These are phyloP conservation scores for Lathyrus oleraceus DNA, from an alignment of 306 rosid species.

Conservation along the genomic window DNA sequence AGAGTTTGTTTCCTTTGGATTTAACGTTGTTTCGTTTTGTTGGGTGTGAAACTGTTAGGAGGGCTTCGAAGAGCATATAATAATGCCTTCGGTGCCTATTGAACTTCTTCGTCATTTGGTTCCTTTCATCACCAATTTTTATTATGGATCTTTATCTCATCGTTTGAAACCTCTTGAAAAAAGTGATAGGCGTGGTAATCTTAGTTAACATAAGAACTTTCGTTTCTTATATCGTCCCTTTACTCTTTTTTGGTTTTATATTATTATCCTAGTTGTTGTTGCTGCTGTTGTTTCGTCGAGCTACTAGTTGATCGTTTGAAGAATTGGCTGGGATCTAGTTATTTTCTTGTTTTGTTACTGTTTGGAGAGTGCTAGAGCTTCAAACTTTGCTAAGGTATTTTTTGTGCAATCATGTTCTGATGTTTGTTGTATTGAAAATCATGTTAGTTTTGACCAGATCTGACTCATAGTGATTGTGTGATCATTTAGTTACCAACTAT, in stretches of 20 bases:
- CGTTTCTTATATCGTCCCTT: not conserved
- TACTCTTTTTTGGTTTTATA: not conserved
- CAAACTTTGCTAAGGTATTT: constrained; percentile 40
- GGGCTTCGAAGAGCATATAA: constrained; percentile 89
- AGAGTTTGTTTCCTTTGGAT: not conserved
- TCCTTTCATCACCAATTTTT: constrained; percentile 52
- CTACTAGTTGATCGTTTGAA: constrained; percentile 12
- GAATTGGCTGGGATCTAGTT: constrained; percentile 2
- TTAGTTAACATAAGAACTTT: constrained; percentile 60
- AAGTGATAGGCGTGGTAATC: constrained; percentile 86
- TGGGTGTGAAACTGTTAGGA: constrained; percentile 36
- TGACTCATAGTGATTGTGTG: not conserved
- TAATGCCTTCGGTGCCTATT: constrained; percentile 80
- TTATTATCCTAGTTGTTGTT: not conserved
- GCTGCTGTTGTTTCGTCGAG: not conserved
- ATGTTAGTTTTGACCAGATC: constrained; percentile 25
- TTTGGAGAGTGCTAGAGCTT: constrained; percentile 10
- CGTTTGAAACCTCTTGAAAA: constrained; percentile 79
- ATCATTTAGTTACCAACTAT: constrained; percentile 14
- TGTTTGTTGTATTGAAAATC: not conserved
- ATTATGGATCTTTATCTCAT: constrained; percentile 65
- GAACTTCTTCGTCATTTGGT: constrained; percentile 39
- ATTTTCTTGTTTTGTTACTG: constrained; percentile 20
- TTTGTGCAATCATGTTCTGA: not conserved
- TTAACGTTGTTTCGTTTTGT: constrained; percentile 17